Base-by-base conservation (phyloP, 768 basidiomycete species). In the Rhizopogon roseolus region DNA sequence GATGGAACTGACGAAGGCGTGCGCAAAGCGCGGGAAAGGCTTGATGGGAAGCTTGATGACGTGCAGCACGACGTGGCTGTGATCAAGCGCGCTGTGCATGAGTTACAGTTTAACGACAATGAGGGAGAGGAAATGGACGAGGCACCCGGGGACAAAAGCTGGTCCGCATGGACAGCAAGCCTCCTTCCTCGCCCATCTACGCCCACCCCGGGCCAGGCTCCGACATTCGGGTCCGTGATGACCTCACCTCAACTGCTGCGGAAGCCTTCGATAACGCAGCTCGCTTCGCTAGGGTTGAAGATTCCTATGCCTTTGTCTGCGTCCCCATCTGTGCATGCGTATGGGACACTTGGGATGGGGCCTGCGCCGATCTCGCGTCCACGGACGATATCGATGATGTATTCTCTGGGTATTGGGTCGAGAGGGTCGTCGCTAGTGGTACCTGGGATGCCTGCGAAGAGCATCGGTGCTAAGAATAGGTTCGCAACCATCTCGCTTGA, bases 221-320 rank as follows among this genome's bases (percentile, higher is more conserved):
- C 78, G n/a, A 88, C 85, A 29, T 90, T 90, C 61, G 87, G 88
- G 11, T 72, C 79, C 34, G 78, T 88, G 38, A 86, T 90, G 77
- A 86, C 85, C 1, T 79, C 77, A 10, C 85, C 85, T 3, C 73
- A 79, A 16, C 63, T 81, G 19, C 73, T 79, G n/a, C 82, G 79
- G 46, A 70, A 77, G 0, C 66, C 73, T 0, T 81, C 83, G 10
- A 55, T 73, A 50, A 60, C 46, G 56, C 64, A 66, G 44, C 55
- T 50, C 50, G 61, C 57, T 25, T 45, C 50, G 25, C 70, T 86
- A 22, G 74, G 72, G 2, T 63, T 89, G 46, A 76, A 76, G 32
- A 79, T 88, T 6, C 77, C 84, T 0, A 84, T 86, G 77, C 85
- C 85, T 0, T 68, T 52, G 25, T 10, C 55, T 7, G 25, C 52